These are phyloP conservation scores for Opeltia flavorubescens DNA, from an alignment of 495 filamentous ascomycete genomes.

Conservation along the genomic window DNA sequence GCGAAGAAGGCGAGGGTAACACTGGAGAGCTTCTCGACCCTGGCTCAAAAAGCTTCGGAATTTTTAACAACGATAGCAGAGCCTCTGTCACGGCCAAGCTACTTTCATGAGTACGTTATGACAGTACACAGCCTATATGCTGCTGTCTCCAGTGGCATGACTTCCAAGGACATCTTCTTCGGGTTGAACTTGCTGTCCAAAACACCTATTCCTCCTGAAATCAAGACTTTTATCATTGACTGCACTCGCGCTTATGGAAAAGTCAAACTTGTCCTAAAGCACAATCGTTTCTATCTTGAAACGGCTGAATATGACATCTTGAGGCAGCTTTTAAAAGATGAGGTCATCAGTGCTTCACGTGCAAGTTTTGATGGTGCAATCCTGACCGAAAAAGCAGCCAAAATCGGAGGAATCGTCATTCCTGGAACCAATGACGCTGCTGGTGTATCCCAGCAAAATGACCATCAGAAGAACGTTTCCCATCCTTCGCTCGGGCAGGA, in stretches of 20 bases:
- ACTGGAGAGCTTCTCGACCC: conserved; percentile 85
- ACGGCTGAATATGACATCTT: conserved; percentile 74
- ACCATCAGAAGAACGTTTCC: conserved; percentile 26
- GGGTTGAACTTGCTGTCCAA: conserved; percentile 80
- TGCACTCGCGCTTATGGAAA: conserved; percentile 88
- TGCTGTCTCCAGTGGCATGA: conserved; percentile 80
- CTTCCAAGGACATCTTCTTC: conserved; percentile 77
- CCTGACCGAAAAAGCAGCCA: conserved; percentile 66
- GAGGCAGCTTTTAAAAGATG: conserved; percentile 65
- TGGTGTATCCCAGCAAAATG: conserved; percentile 52
- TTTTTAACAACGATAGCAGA: conserved; percentile 94
- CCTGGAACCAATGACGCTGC: conserved; percentile 90
- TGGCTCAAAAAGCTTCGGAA: conserved; percentile 75
- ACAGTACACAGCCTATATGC: conserved; percentile 89
- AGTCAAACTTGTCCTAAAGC: conserved; percentile 85
- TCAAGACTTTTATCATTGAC: conserved; percentile 63
- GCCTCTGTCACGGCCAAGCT: conserved; percentile 72
- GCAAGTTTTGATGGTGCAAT: conserved; percentile 55
- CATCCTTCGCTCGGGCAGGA: conserved; percentile 19
- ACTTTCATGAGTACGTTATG: conserved; percentile 85
- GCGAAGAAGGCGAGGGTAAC: conserved; percentile 70
- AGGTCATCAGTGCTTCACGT: conserved; percentile 49
- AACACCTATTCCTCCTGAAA: conserved; percentile 63
- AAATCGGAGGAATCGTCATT: conserved; percentile 82
- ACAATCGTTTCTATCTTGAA: conserved; percentile 89